Evolutionary conservation across 345 rosid species (phyloP), one percentile per base, ranked within the genome.

Genomic region (Lepidium sativum): DNA sequence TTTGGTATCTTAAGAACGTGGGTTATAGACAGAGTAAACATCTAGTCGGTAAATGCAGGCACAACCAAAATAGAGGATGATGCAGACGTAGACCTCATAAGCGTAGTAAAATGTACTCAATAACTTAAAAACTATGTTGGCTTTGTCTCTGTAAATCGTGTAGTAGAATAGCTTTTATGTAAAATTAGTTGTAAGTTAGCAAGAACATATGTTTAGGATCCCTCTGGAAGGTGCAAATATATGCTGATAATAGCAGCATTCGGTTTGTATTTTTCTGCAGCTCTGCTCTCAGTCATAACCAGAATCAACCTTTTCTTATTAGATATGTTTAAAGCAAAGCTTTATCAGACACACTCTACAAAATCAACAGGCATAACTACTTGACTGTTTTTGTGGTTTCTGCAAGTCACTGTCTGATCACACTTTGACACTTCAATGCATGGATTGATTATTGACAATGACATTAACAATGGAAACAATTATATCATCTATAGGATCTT

Each of bases 251-350:
- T 68, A 9, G 78, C 69, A 2, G 65, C 18, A 10, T 68, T 60
- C 9, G 54, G 78, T 44, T 68, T 74, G 55, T 68, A 60, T 73
- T 67, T 67, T 45, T 73, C 65, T 32, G 77, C 73, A 67, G 73
- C 69, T 67, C 86, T 94, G 66, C 95, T 81, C 25, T 97, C 96
- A 94, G 82, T 94, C 99, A 51, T 90, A 88, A 68, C 95, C 82
- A 25, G 88, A 88, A 68, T 92, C 83, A 20, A 75, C 86, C 97
- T 94, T 20, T 10, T 94, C 23, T 10, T n/a, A 56, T 14, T 18
- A 50, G 4, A 23, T 12, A 51, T 6, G 56, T 68, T 20, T 21
- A 41, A 6, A 40, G 31, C 33, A 32, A 32, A 51, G 8, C 6
- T 1, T 51, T n/a, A 29, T 53, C 50, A 27, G 9, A 37, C 53